Percentiles rank a stretch among this genome's conserved stretches.
These are phyloP conservation scores for Ceratocystis papillata DNA, from an alignment of 2,329 filamentous ascomycete genomes.

Conservation along the genomic window DNA sequence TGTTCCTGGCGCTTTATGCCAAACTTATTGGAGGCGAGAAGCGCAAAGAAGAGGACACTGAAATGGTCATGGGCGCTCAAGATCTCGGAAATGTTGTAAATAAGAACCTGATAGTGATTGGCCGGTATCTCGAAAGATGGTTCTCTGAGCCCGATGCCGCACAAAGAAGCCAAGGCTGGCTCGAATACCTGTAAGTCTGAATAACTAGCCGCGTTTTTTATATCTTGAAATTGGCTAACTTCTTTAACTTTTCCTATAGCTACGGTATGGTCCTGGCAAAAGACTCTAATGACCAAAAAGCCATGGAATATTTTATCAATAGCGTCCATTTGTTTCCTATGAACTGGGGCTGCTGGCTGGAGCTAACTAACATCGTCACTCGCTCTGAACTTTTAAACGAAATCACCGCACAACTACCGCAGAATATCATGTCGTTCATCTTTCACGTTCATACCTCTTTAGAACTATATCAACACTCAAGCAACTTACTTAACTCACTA, in stretches of 20 bases:
- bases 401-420: slow-evolving; percentile 62
- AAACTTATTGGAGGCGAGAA: slow-evolving; percentile 92
- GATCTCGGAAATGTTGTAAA: slow-evolving; percentile 78
- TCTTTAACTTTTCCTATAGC: slow-evolving; percentile 30
- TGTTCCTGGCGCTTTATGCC: slow-evolving; percentile 86
- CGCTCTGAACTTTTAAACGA: slow-evolving; percentile 73
- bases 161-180: slow-evolving; percentile 70
- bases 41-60: slow-evolving; percentile 87
- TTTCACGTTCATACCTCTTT: slow-evolving; percentile 87
- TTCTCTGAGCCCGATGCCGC: slow-evolving; percentile 58
- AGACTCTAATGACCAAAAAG: slow-evolving; percentile 77
- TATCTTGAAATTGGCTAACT: not conserved
- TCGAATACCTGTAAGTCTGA: slow-evolving; percentile 60
- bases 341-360: slow-evolving; percentile 96
- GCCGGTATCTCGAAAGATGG: slow-evolving; percentile 68
- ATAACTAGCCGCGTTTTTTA: not conserved
- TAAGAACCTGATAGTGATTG: slow-evolving; percentile 68
- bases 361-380: slow-evolving; percentile 70
- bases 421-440: slow-evolving; percentile 86
- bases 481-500: slow-evolving; percentile 61
- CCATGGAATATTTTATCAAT: slow-evolving; percentile 73
- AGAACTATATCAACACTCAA: slow-evolving; percentile 78
- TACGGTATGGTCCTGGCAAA: slow-evolving; percentile 87
- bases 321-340: slow-evolving; percentile 85
- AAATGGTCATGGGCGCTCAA: slow-evolving; percentile 91